A percentile compares a stretch with the other conserved stretches of the same genome.
Conservation (phyloP, 73 alveolate genomes). For the Paramecium pentaurelia region DNA sequence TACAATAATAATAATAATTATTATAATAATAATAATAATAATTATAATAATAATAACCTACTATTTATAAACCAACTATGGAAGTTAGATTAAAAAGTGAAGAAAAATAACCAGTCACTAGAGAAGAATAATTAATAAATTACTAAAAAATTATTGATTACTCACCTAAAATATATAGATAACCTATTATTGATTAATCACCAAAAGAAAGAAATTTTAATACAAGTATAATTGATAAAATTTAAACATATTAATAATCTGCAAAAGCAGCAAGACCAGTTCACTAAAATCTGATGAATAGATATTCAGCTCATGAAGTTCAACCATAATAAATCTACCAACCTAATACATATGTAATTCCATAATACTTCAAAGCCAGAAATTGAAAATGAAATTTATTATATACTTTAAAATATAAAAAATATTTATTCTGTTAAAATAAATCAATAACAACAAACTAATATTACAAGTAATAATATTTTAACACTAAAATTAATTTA, state of each 20-base stretch:
- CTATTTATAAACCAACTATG: not conserved
- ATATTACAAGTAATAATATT: too few species aligned
- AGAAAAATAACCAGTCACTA: not conserved
- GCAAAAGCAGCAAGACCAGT: conserved; percentile 18
- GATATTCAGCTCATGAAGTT: conserved; percentile 33
- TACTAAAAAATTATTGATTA: not conserved
- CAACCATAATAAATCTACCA: not conserved
- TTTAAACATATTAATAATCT: not conserved
- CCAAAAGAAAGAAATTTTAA: not conserved
- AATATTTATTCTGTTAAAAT: not conserved
- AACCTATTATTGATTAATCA: not conserved
- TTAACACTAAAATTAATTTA: too few species aligned
- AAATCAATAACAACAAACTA: too few species aligned
- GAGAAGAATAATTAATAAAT: not conserved
- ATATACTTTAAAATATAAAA: not conserved
- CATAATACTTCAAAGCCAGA: not conserved
- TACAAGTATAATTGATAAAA: conserved; percentile 23
- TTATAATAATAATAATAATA: not conserved
- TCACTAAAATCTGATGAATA: not conserved
- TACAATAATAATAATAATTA: not conserved
- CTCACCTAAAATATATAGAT: not conserved
- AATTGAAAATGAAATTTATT: not conserved
- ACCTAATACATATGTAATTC: not conserved
- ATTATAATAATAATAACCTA: not conserved
- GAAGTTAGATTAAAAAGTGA: conserved; percentile 35